Conservation (phyloP, 2,329 filamentous ascomycete genomes). For the Botrytis hyacinthi region DNA sequence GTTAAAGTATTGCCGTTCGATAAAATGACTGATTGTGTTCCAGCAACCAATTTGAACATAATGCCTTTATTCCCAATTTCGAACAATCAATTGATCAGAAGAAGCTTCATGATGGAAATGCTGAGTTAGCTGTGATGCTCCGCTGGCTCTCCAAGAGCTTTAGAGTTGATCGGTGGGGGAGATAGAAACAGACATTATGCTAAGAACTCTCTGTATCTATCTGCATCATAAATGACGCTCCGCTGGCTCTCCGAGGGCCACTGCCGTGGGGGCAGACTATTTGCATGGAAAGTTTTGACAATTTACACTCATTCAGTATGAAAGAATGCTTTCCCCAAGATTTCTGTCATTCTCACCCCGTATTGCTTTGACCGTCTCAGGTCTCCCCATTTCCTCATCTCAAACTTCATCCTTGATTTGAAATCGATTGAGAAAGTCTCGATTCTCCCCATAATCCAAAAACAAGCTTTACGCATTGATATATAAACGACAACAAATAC, state of each 20-base stretch:
- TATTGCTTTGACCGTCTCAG: neutral
- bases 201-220: no score
- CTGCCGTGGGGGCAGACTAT: neutral
- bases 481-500: neutral
- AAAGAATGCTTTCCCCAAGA: neutral
- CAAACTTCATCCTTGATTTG: neutral
- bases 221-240: no score
- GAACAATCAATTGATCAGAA: neutral
- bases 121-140: neutral
- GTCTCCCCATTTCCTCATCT: neutral
- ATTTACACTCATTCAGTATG: neutral
- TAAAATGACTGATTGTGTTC: neutral
- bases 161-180: no score
- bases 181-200: no score
- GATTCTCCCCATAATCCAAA: neutral
- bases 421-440: neutral
- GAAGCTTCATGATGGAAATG: neutral
- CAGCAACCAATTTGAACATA: no score
- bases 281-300: fast-evolving
- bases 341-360: neutral
- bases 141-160: neutral
- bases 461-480: neutral
- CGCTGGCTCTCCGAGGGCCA: neutral
- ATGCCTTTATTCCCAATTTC: neutral
- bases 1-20: neutral